Conservation (phyloP, 1,139 yeast genomes). For the Hansenula lynferdii region DNA sequence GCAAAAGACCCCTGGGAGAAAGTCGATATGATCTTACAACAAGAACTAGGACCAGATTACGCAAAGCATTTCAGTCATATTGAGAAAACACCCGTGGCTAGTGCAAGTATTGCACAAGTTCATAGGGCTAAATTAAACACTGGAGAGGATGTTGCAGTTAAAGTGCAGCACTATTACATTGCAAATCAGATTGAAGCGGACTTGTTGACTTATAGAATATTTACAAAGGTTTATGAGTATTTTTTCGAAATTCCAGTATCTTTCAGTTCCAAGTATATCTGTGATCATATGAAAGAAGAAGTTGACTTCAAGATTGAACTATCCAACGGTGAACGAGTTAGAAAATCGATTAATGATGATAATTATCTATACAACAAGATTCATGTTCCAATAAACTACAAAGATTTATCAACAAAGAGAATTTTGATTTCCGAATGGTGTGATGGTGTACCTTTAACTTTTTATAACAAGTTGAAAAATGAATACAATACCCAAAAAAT, state of each 20-base stretch:
- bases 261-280: slow-evolving; percentile 51
- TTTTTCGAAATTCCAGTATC: slow-evolving; percentile 63
- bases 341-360: slow-evolving; percentile 30
- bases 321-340: slow-evolving; percentile 39
- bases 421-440: slow-evolving; percentile 73
- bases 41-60: slow-evolving; percentile 77
- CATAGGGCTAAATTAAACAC: slow-evolving; percentile 68
- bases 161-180: slow-evolving; percentile 96
- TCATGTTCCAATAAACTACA: slow-evolving; percentile 51
- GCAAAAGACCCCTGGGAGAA: slow-evolving; percentile 61
- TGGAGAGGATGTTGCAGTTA: slow-evolving; percentile 78
- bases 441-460: slow-evolving; percentile 56
- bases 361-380: slow-evolving; percentile 30
- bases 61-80: slow-evolving; percentile 61
- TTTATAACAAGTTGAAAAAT: slow-evolving; percentile 36
- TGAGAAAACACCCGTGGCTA: slow-evolving; percentile 89
- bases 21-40: slow-evolving; percentile 40
- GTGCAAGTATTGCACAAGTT: slow-evolving; percentile 97
- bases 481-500: slow-evolving; percentile 40
- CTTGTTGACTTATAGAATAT: slow-evolving; percentile 51
- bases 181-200: slow-evolving; percentile 89
- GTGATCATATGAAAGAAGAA: slow-evolving; percentile 55
- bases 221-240: slow-evolving; percentile 50
- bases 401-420: slow-evolving; percentile 40
- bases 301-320: slow-evolving; percentile 57